phyloP scores from a whole-genome alignment of 1,284 basidiomycete species.

The Cutaneotrichosporon curvatum region DNA sequence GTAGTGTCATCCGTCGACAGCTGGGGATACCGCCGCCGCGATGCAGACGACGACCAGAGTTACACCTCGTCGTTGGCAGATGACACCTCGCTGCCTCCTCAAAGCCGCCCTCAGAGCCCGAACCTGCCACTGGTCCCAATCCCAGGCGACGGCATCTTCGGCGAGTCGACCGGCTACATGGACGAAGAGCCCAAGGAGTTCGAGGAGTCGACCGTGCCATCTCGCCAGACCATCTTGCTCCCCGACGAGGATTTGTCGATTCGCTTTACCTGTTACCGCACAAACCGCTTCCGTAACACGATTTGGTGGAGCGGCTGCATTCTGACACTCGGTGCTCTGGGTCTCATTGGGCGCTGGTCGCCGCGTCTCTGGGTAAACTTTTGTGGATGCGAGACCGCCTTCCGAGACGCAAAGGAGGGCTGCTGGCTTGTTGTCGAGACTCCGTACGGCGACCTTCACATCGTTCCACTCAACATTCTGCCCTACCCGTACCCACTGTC shows the following conservation, averaged over 20 bases:
- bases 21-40: conserved; percentile 42
- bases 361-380: conserved; percentile 81
- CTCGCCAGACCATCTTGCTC: conserved; percentile 74
- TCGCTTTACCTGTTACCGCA: conserved; percentile 83
- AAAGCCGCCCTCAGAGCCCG: conserved; percentile 42
- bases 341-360: conserved; percentile 86
- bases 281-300: conserved; percentile 57
- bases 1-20: conserved; percentile 27
- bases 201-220: conserved; percentile 28
- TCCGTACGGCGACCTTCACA: conserved; percentile 68
- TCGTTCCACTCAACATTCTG: conserved; percentile 63
- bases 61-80: conserved; percentile 45
- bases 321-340: conserved; percentile 66
- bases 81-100: conserved; percentile 45
- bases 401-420: conserved; percentile 62
- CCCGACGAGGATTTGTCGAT: conserved; percentile 86
- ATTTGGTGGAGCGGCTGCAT: conserved; percentile 69
- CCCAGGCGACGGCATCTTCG: conserved; percentile 42
- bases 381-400: conserved; percentile 77
- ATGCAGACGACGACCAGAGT: conserved; percentile 31
- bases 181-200: conserved; percentile 38
- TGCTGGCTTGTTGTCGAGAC: conserved; percentile 85
- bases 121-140: conserved; percentile 39
- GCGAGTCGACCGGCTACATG: conserved; percentile 22
- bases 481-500: conserved; percentile 68